These are phyloP conservation scores for Aspergillus brunneoviolaceus DNA, from an alignment of 2,329 filamentous ascomycete genomes.

Conservation along the genomic window DNA sequence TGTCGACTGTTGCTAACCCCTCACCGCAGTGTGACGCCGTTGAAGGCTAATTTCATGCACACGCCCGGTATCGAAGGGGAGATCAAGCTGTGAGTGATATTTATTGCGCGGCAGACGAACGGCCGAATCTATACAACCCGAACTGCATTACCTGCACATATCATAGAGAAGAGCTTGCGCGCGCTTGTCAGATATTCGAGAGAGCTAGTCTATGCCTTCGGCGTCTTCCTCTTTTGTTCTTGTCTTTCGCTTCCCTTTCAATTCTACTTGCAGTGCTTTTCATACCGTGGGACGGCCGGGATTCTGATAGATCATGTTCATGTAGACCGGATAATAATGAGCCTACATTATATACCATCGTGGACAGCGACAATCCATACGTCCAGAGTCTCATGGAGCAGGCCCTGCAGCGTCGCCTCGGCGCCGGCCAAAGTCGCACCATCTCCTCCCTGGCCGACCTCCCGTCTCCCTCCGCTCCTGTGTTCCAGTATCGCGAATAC, in stretches of 20 bases:
- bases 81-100: slow-evolving; percentile 74
- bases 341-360: slow-evolving; percentile 63
- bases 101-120: slow-evolving; percentile 10
- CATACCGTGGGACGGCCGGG: slow-evolving; percentile 12
- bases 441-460: slow-evolving; percentile 54
- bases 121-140: slow-evolving; percentile 20
- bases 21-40: slow-evolving; percentile 70
- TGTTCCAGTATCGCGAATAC: slow-evolving; percentile 82
- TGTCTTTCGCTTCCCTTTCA: slow-evolving; percentile 14
- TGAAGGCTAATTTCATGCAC: slow-evolving; percentile 93
- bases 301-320: slow-evolving; percentile 35
- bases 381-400: slow-evolving; percentile 80
- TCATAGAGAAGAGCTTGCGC: slow-evolving; percentile 23
- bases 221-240: slow-evolving; percentile 11
- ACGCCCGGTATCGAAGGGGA: slow-evolving; percentile 65
- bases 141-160: slow-evolving; percentile 16
- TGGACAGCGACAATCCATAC: slow-evolving; percentile 85
- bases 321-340: slow-evolving; percentile 38
- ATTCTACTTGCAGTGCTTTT: neutral
- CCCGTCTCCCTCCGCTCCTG: slow-evolving; percentile 45
- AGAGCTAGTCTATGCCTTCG: slow-evolving; percentile 29
- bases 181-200: slow-evolving; percentile 25
- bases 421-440: slow-evolving; percentile 54
- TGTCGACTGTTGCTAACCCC: slow-evolving; percentile 9
- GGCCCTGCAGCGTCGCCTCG: slow-evolving; percentile 66